These are phyloP conservation scores for Blastobotrys parvus DNA, from an alignment of 805 yeast genomes.

Conservation along the genomic window DNA sequence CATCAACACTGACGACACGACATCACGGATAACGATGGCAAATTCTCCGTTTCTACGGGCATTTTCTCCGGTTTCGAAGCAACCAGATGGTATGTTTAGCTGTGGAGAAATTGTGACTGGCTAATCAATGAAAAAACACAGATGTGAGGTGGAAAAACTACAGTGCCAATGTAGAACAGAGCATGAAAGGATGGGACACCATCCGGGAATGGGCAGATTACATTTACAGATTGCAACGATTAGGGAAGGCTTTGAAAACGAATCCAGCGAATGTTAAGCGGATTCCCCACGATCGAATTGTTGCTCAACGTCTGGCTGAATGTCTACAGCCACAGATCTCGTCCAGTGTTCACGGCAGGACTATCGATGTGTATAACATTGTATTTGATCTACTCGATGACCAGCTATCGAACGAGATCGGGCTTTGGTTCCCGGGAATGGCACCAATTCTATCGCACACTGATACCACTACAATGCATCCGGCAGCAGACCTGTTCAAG, in stretches of 20 bases:
- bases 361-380: slow-evolving; percentile 65
- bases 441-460: slow-evolving; percentile 83
- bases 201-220: slow-evolving; percentile 98
- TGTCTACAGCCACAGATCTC: slow-evolving; percentile 80
- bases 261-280: slow-evolving; percentile 30
- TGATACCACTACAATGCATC: slow-evolving; percentile 79
- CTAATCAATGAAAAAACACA: neutral
- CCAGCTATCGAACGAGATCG: slow-evolving; percentile 46
- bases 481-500: slow-evolving; percentile 54
- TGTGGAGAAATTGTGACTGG: neutral
- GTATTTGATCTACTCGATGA: slow-evolving; percentile 62
- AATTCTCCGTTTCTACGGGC: neutral
- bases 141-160: slow-evolving; percentile 63
- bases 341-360: slow-evolving; percentile 90
- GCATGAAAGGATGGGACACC: slow-evolving; percentile 65
- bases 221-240: slow-evolving; percentile 75
- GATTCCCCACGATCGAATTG: slow-evolving; percentile 34
- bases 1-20: too few relatives aligned
- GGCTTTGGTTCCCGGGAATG: slow-evolving; percentile 87
- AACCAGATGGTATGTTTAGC: neutral
- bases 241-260: slow-evolving; percentile 60
- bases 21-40: neutral
- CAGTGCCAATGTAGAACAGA: slow-evolving; percentile 58
- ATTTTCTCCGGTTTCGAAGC: neutral
- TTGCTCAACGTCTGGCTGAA: slow-evolving; percentile 64